These are phyloP conservation scores for Cantharellus anzutake DNA, from an alignment of 768 basidiomycete genomes.

Conservation along the genomic window DNA sequence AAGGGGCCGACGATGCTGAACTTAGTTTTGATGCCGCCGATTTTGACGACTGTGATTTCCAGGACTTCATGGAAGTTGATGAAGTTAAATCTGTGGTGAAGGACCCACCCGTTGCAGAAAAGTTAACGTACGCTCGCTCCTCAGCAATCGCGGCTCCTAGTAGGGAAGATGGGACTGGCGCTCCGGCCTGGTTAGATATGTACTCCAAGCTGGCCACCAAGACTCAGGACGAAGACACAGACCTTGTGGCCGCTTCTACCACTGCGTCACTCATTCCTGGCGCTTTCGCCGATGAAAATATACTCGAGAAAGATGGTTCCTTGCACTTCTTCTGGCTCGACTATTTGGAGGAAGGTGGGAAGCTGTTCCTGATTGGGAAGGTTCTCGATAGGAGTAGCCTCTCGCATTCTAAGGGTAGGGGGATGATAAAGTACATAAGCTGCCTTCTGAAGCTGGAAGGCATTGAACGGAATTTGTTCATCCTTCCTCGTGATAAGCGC, in stretches of 20 bases:
- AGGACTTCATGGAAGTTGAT: constrained; percentile 12
- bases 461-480: constrained; percentile 78
- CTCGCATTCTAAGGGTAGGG: constrained; percentile 13
- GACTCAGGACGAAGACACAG: constrained; percentile 2
- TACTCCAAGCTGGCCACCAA: constrained; percentile 43
- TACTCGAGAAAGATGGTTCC: constrained; percentile 67
- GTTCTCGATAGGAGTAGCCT: constrained; percentile 55
- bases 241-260: constrained; percentile 4
- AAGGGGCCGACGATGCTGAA: constrained; percentile 1
- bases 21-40: constrained; percentile 12
- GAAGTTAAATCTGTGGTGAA: too few relatives aligned
- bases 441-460: constrained; percentile 75
- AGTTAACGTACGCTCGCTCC: constrained; percentile 9
- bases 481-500: constrained; percentile 55
- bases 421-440: constrained; percentile 37
- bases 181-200: constrained; percentile 52
- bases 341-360: constrained; percentile 72
- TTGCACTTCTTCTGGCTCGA: constrained; percentile 94
- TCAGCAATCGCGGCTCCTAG: constrained; percentile 5
- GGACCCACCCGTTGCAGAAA: constrained; percentile 4
- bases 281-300: constrained; percentile 26
- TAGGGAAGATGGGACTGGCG: constrained; percentile 29
- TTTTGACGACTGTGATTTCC: constrained; percentile 12
- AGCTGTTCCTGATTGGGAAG: constrained; percentile 80
- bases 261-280: constrained; percentile 1